phyloP scores from a whole-genome alignment of 2,329 filamentous ascomycete genomes.

The Verticillium nonalfalfae region DNA sequence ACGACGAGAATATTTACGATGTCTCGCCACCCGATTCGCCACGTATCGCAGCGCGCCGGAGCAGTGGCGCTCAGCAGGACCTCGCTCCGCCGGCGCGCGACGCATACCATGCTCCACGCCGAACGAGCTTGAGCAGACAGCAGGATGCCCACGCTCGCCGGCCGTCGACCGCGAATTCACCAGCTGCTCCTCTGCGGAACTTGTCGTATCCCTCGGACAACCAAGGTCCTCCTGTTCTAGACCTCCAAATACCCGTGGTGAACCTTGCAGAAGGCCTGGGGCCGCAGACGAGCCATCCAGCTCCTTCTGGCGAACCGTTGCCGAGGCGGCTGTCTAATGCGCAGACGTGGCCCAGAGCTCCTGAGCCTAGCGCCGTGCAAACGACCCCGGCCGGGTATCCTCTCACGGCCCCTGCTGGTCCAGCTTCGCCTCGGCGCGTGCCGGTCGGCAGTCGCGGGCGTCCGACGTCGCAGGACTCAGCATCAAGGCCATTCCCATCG shows the following conservation, averaged over 20 bases:
- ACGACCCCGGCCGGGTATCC: slow-evolving; percentile 23
- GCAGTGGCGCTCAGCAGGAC: not conserved
- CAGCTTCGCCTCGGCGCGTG: slow-evolving; percentile 30
- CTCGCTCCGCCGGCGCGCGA: not conserved
- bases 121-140: not conserved
- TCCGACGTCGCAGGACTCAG: slow-evolving; percentile 39
- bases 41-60: not conserved
- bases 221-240: slow-evolving; percentile 16
- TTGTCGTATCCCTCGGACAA: not conserved
- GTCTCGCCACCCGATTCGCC: slow-evolving; percentile 40
- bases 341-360: slow-evolving; percentile 40
- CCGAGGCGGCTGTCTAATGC: slow-evolving; percentile 25
- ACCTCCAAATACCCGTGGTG: slow-evolving; percentile 22
- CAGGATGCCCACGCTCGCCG: not conserved
- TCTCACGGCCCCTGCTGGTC: slow-evolving; percentile 28
- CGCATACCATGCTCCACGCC: not conserved
- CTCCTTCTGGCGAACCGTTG: not conserved
- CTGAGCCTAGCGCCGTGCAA: slow-evolving; percentile 8
- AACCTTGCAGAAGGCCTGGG: not conserved
- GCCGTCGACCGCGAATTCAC: not conserved
- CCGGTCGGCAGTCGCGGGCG: slow-evolving; percentile 33
- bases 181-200: not conserved
- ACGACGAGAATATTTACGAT: slow-evolving; percentile 37
- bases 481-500: slow-evolving; percentile 3
- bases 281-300: not conserved